phyloP scores from a whole-genome alignment of 148 eudicot species.

The Camellia japonica region DNA sequence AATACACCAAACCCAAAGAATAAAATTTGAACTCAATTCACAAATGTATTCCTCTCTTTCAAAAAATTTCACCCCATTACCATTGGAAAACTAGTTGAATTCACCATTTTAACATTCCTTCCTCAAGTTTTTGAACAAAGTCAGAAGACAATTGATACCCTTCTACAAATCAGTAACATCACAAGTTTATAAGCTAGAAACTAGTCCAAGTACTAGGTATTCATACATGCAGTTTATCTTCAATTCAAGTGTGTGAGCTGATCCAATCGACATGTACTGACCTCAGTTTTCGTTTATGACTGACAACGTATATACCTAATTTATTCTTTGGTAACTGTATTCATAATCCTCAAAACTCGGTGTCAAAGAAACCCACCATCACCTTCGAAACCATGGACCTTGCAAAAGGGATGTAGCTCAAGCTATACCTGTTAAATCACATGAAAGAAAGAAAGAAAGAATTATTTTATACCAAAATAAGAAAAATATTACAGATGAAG shows the following conservation, averaged over 20 bases:
- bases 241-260: not conserved
- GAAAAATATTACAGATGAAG: not conserved
- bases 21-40: too few relatives aligned
- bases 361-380: slow-evolving; percentile 76
- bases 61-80: too few relatives aligned
- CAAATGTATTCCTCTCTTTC: too few relatives aligned
- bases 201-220: too few relatives aligned
- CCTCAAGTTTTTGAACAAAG: too few relatives aligned
- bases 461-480: too few relatives aligned
- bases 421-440: slow-evolving; percentile 70
- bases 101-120: too few relatives aligned
- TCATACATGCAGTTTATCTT: not conserved
- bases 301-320: not conserved
- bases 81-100: too few relatives aligned
- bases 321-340: not conserved
- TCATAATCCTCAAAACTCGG: slow-evolving; percentile 60
- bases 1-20: too few relatives aligned
- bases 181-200: too few relatives aligned
- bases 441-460: not conserved
- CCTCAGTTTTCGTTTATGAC: not conserved
- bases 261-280: not conserved
- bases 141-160: not conserved
- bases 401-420: slow-evolving; percentile 93
- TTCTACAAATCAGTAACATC: not conserved
- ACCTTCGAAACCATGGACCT: slow-evolving; percentile 82